Conservation (phyloP, 1,139 yeast species). For the Sugiyamaella castrensis region DNA sequence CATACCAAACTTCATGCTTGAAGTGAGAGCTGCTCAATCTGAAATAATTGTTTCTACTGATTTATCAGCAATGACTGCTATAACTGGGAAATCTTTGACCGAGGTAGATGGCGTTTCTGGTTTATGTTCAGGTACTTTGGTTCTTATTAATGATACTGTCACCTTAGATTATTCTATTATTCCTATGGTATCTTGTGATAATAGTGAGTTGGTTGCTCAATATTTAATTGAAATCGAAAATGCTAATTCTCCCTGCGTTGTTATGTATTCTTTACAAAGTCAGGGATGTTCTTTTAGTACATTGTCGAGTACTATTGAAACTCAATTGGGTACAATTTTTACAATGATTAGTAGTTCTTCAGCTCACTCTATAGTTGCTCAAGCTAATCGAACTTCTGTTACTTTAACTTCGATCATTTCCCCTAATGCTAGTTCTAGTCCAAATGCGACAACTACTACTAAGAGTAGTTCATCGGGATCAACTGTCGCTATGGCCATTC, state of each 20-base stretch:
- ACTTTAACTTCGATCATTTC: conserved; percentile 23
- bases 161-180: conserved; percentile 26
- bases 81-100: conserved; percentile 25
- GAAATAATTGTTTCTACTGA: conserved; percentile 23
- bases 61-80: conserved; percentile 28
- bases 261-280: conserved; percentile 30
- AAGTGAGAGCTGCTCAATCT: conserved; percentile 17
- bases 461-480: conserved; percentile 18
- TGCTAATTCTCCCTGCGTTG: conserved; percentile 32
- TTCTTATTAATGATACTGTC: conserved; percentile 17
- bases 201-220: conserved; percentile 24
- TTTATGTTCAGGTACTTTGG: conserved; percentile 29
- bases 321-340: conserved; percentile 35
- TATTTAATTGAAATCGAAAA: conserved; percentile 26
- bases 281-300: conserved; percentile 29
- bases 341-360: conserved; percentile 29
- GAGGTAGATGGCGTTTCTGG: conserved; percentile 22
- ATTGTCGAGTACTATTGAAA: conserved; percentile 23
- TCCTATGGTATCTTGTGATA: conserved; percentile 35
- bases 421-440: conserved; percentile 18
- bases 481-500: conserved; percentile 34
- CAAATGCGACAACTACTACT: conserved; percentile 1
- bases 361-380: conserved; percentile 26
- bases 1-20: conserved; percentile 19
- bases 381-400: conserved; percentile 22